Evolutionary conservation across 1,284 basidiomycete species (phyloP).

Genomic region (Paramarasmius palmivorus): DNA sequence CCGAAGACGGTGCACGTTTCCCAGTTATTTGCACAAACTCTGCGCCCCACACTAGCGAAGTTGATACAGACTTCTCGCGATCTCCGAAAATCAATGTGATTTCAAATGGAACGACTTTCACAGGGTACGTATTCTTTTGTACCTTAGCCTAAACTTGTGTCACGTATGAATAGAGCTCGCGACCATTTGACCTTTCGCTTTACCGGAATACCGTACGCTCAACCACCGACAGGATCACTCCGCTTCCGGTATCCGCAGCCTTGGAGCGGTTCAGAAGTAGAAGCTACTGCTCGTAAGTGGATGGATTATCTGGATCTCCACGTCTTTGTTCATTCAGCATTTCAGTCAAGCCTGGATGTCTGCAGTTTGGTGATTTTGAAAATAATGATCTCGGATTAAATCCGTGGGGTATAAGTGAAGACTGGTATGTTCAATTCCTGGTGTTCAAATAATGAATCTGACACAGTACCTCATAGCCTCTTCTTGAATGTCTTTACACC

Average conservation of each 20-base stretch:
- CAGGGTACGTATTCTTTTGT: slow-evolving; percentile 6
- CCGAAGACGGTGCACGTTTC: background rate
- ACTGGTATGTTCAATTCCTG: slow-evolving; percentile 9
- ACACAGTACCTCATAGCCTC: background rate
- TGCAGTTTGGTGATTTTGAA: slow-evolving; percentile 12
- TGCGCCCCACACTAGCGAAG: slow-evolving; percentile 19
- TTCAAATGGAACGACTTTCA: slow-evolving; percentile 16
- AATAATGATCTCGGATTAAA: slow-evolving; percentile 14
- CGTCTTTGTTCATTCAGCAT: background rate
- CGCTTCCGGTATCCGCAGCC: slow-evolving; percentile 21
- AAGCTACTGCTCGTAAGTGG: slow-evolving; percentile 19
- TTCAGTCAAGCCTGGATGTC: slow-evolving; percentile 10
- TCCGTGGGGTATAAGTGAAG: slow-evolving; percentile 14
- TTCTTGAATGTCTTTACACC: background rate
- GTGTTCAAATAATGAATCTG: background rate
- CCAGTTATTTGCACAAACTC: slow-evolving; percentile 23
- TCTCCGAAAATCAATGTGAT: slow-evolving; percentile 15
- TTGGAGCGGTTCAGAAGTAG: slow-evolving; percentile 15
- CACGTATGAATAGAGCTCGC: slow-evolving; percentile 11
- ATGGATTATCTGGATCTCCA: background rate
- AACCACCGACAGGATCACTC: slow-evolving; percentile 20
- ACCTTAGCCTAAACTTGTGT: background rate
- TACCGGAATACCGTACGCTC: slow-evolving; percentile 23
- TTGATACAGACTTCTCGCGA: slow-evolving; percentile 20
- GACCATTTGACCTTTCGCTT: slow-evolving; percentile 23